A percentile compares a stretch with the other conserved stretches of the same genome.
Conservation (phyloP, 371 early-diverging fungal genomes). For the Sporodiniella umbellata region DNA sequence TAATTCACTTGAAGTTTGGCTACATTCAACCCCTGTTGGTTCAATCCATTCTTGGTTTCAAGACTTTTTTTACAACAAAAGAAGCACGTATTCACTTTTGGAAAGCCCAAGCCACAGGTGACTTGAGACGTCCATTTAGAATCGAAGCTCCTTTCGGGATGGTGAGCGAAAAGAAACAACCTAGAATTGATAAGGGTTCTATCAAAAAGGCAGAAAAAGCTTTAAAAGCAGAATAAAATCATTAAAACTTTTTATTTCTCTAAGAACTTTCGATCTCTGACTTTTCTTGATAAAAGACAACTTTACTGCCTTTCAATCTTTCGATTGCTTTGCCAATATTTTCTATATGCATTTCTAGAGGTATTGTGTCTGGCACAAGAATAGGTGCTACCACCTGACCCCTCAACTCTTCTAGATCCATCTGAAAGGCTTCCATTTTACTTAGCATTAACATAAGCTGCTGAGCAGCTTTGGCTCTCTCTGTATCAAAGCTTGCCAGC, state of each 20-base stretch:
- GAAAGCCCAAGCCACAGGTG: slow-evolving; percentile 64
- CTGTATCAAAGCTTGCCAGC: slow-evolving; percentile 29
- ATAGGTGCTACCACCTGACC: slow-evolving; percentile 41
- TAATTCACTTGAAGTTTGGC: slow-evolving; percentile 81
- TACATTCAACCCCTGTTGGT: slow-evolving; percentile 84
- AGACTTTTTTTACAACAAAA: slow-evolving; percentile 60
- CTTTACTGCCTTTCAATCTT: slow-evolving; percentile 36
- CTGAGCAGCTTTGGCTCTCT: slow-evolving; percentile 31
- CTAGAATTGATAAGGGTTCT: slow-evolving; percentile 41
- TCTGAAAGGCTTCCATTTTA: slow-evolving; percentile 43
- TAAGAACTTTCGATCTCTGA: background rate
- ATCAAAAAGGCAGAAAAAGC: slow-evolving; percentile 54
- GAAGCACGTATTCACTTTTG: slow-evolving; percentile 71
- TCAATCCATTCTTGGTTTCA: slow-evolving; percentile 73
- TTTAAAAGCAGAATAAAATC: slow-evolving; percentile 35
- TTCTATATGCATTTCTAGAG: slow-evolving; percentile 47
- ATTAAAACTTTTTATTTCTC: background rate
- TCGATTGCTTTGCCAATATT: slow-evolving; percentile 45
- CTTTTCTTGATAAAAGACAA: slow-evolving; percentile 26
- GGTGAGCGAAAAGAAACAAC: slow-evolving; percentile 30
- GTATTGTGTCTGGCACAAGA: slow-evolving; percentile 32
- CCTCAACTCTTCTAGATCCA: slow-evolving; percentile 48
- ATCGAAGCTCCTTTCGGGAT: slow-evolving; percentile 60
- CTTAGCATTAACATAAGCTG: slow-evolving; percentile 35
- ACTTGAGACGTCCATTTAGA: slow-evolving; percentile 80